A percentile compares a stretch with the other conserved stretches of the same genome.
These are phyloP conservation scores for Microstegium vimineum DNA, from an alignment of 176 grass and related monocot genomes.

Conservation along the genomic window DNA sequence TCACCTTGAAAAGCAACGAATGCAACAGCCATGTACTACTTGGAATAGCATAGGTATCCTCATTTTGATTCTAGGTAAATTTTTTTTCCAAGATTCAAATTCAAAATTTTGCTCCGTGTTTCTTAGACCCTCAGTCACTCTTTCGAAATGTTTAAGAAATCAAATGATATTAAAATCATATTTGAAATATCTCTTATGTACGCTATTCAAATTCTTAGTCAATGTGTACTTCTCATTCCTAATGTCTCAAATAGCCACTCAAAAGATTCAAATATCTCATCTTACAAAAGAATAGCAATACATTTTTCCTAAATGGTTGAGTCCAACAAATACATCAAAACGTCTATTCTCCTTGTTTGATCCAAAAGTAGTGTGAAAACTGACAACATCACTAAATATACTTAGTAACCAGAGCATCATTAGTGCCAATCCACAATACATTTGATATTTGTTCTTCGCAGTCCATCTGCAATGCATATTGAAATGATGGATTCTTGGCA, in stretches of 20 bases:
- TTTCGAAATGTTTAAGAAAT: background rate
- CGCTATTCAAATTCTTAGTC: background rate
- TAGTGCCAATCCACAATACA: no score
- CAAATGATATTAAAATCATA: background rate
- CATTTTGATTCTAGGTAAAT: background rate
- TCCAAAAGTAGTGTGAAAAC: no score
- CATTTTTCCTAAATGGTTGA: no score
- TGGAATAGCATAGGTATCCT: background rate
- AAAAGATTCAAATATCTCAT: background rate
- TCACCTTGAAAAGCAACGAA: no score
- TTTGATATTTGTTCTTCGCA: no score
- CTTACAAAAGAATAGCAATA: background rate
- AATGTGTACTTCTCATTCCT: background rate
- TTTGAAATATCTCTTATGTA: background rate
- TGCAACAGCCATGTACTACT: background rate
- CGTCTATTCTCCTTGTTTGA: no score
- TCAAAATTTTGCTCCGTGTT: background rate
- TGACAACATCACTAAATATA: no score
- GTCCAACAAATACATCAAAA: no score
- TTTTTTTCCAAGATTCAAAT: background rate
- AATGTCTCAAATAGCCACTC: no score
- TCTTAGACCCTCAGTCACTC: background rate
- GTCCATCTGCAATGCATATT: no score
- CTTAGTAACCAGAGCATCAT: no score
- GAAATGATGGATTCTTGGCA: no score